phyloP scores from a whole-genome alignment of 2,329 filamentous ascomycete species.

The Hansfordia pulvinata region DNA sequence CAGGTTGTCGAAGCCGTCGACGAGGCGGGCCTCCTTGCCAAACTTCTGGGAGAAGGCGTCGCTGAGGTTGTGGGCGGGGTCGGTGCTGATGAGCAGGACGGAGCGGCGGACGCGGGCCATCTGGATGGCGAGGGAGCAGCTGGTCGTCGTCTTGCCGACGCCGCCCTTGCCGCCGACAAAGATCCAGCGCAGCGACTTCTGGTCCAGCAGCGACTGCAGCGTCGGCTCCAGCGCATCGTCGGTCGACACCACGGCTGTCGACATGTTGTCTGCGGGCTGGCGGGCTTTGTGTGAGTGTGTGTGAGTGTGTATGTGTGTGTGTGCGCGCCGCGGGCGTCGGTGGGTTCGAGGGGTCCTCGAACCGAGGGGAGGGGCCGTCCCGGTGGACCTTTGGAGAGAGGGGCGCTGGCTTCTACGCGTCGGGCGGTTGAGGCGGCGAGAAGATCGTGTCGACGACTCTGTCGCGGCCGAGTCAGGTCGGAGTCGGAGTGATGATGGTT shows the following conservation, averaged over 20 bases:
- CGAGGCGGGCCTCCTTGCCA: constrained; percentile 88
- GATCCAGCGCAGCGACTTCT: constrained; percentile 93
- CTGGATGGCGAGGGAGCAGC: constrained; percentile 95
- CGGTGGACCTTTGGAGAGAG: too few relatives aligned
- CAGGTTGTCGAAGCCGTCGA: constrained; percentile 85
- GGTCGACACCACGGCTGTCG: constrained; percentile 29
- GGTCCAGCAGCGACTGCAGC: constrained; percentile 88
- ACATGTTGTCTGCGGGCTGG: too few relatives aligned
- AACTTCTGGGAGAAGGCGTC: constrained; percentile 99
- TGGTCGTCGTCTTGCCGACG: constrained; percentile 98
- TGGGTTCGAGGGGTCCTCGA: too few relatives aligned
- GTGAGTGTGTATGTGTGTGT: too few relatives aligned
- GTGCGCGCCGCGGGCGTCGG: too few relatives aligned
- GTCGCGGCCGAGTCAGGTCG: too few relatives aligned
- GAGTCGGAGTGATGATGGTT: too few relatives aligned
- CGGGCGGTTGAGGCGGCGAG: too few relatives aligned
- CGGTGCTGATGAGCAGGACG: constrained; percentile 94
- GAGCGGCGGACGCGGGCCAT: constrained; percentile 89
- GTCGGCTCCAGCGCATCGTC: constrained; percentile 80
- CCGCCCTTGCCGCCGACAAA: constrained; percentile 98
- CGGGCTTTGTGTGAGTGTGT: too few relatives aligned
- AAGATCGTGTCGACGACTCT: too few relatives aligned
- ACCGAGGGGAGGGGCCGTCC: too few relatives aligned
- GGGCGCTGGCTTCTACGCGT: too few relatives aligned
- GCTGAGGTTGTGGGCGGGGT: constrained; percentile 93